These are phyloP conservation scores for Xerocomellus dryophilus DNA, from an alignment of 768 basidiomycete species.

Conservation along the genomic window DNA sequence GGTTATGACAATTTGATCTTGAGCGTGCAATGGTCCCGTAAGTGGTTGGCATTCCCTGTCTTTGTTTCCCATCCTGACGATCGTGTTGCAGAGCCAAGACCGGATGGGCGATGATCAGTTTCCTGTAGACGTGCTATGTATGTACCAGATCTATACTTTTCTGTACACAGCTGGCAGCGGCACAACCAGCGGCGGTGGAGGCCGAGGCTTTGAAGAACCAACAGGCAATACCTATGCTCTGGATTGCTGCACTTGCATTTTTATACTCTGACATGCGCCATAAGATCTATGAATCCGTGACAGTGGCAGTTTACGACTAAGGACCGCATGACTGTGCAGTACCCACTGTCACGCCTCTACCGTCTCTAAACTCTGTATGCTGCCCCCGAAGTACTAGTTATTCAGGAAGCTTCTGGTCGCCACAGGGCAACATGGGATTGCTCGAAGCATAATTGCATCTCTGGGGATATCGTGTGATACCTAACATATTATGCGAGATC, in stretches of 20 bases:
- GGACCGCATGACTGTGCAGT: too few relatives aligned
- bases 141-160: conserved; percentile 4
- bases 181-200: too few relatives aligned
- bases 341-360: conserved; percentile 35
- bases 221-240: too few relatives aligned
- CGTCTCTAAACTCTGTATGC: conserved; percentile 14
- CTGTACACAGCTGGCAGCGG: background rate
- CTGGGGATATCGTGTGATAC: conserved; percentile 36
- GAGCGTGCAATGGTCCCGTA: conserved; percentile 63
- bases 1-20: conserved; percentile 92
- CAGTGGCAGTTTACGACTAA: too few relatives aligned
- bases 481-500: conserved; percentile 21
- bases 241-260: too few relatives aligned
- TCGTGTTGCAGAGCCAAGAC: conserved; percentile 39
- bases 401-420: background rate
- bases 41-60: conserved; percentile 26
- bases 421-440: conserved; percentile 29
- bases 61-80: background rate
- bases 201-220: too few relatives aligned
- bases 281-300: too few relatives aligned
- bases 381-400: conserved; percentile 6
- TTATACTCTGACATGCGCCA: too few relatives aligned
- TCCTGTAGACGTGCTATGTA: conserved; percentile 2
- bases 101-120: conserved; percentile 35
- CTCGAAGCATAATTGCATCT: conserved; percentile 50